phyloP scores from a whole-genome alignment of 768 basidiomycete species.

The Leccinum fibrillosum region DNA sequence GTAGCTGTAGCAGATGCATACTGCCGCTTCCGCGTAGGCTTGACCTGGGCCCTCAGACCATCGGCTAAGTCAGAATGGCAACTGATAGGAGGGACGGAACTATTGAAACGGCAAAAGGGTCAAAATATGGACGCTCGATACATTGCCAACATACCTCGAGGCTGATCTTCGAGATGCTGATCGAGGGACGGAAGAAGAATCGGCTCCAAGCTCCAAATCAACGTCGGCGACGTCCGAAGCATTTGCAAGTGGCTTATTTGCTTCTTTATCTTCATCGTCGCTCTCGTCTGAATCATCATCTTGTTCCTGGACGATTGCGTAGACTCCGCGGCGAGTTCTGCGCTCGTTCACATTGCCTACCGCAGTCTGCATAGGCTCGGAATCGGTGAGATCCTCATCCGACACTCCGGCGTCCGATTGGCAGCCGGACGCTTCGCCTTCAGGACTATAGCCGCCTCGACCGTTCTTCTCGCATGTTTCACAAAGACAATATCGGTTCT shows the following conservation, averaged over 20 bases:
- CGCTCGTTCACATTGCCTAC: constrained; percentile 71
- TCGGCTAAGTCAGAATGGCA: constrained; percentile 28
- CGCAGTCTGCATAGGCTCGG: constrained; percentile 47
- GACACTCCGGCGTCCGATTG: constrained; percentile 43
- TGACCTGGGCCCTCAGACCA: constrained; percentile 37
- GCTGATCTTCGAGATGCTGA: constrained; percentile 26
- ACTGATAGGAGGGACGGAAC: constrained; percentile 26
- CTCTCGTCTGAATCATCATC: constrained; percentile 62
- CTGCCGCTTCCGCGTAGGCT: constrained; percentile 56
- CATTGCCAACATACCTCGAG: constrained; percentile 22
- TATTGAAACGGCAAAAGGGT: constrained; percentile 11
- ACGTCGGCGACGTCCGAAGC: constrained; percentile 45
- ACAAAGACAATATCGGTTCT: constrained; percentile 76
- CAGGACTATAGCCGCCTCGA: constrained; percentile 65
- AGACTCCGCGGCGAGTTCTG: constrained; percentile 78
- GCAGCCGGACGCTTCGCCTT: constrained; percentile 47
- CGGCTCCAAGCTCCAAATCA: constrained; percentile 49
- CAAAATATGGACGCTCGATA: constrained; percentile 5
- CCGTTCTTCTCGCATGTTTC: constrained; percentile 81
- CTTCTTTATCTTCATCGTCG: constrained; percentile 50
- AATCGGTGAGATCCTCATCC: constrained; percentile 32
- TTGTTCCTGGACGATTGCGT: constrained; percentile 61
- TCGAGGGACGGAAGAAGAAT: constrained; percentile 19
- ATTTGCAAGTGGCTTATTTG: constrained; percentile 45
- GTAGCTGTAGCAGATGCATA: constrained; percentile 42